Percentiles rank a stretch among this genome's conserved stretches.
phyloP scores from a whole-genome alignment of 2,329 filamentous ascomycete genomes.

The Aureobasidium sp. region DNA sequence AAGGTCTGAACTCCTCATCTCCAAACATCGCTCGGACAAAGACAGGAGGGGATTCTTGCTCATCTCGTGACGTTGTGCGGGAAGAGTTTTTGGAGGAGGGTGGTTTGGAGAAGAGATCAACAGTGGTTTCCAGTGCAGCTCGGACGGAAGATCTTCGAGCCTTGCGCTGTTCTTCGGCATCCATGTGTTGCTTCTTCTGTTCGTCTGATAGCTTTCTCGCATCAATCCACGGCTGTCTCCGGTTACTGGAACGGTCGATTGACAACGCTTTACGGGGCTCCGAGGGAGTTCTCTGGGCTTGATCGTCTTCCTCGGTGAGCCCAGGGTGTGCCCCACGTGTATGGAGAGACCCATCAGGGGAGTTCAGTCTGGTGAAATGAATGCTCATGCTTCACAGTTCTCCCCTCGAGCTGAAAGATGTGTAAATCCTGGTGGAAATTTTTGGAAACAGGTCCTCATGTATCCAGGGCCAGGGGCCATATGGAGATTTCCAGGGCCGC shows the following conservation, averaged over 20 bases:
- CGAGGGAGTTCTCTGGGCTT: not conserved
- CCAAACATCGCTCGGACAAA: slow-evolving; percentile 4
- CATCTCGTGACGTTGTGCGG: not conserved
- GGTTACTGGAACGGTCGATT: not conserved
- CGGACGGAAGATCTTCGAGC: slow-evolving; percentile 2
- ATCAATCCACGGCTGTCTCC: slow-evolving; percentile 7
- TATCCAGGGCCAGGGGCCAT: not conserved
- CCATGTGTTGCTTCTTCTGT: slow-evolving; percentile 1
- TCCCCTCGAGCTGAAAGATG: not conserved
- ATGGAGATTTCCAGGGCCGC: not conserved
- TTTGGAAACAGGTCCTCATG: not conserved
- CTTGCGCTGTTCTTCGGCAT: not conserved
- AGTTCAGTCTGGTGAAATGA: not conserved
- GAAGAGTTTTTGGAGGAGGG: not conserved
- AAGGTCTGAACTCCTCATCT: not conserved
- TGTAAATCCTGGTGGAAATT: not conserved
- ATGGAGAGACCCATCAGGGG: not conserved
- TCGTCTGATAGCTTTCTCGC: slow-evolving; percentile 6
- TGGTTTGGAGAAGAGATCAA: slow-evolving; percentile 2
- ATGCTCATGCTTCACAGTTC: not conserved
- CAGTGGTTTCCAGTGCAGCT: not conserved
- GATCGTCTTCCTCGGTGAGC: not conserved
- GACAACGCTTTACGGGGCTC: not conserved
- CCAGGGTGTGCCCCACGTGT: not conserved
- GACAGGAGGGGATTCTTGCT: not conserved